These are phyloP conservation scores for Periconia sp. DNA, from an alignment of 2,329 filamentous ascomycete species.

Conservation along the genomic window DNA sequence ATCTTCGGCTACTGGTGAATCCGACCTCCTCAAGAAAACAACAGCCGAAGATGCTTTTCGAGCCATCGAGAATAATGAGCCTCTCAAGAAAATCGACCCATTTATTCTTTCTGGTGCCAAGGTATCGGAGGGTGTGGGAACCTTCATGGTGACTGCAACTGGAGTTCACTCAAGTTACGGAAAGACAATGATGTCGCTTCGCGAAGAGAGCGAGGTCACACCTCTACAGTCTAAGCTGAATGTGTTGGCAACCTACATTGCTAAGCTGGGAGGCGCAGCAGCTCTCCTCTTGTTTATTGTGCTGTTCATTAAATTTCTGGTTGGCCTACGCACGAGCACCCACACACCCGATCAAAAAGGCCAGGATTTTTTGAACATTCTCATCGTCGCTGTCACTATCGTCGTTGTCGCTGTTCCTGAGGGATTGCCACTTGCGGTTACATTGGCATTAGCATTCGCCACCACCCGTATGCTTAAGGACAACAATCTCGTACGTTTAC, in stretches of 20 bases:
- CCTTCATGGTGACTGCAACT: slow-evolving; percentile 73
- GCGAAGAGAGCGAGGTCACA: slow-evolving; percentile 75
- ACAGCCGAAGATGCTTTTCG: slow-evolving; percentile 66
- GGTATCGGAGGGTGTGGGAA: slow-evolving; percentile 73
- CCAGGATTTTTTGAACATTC: slow-evolving; percentile 66
- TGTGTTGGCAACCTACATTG: slow-evolving; percentile 75
- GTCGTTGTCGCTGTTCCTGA: slow-evolving; percentile 71
- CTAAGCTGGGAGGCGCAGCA: slow-evolving; percentile 75
- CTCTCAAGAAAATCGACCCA: slow-evolving; percentile 70
- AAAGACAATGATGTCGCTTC: slow-evolving; percentile 76
- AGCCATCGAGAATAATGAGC: slow-evolving; percentile 63
- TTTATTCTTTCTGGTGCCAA: slow-evolving; percentile 88
- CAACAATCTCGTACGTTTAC: slow-evolving; percentile 69
- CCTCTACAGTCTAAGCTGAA: slow-evolving; percentile 79
- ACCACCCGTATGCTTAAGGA: slow-evolving; percentile 69
- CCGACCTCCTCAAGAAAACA: slow-evolving; percentile 69
- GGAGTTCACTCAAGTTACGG: slow-evolving; percentile 75
- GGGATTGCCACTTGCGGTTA: slow-evolving; percentile 68
- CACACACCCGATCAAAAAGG: slow-evolving; percentile 71
- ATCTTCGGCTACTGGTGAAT: slow-evolving; percentile 76
- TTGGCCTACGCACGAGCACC: slow-evolving; percentile 59
- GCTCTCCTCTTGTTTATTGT: slow-evolving; percentile 81
- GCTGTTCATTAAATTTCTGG: slow-evolving; percentile 82
- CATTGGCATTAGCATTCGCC: slow-evolving; percentile 67
- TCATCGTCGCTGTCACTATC: slow-evolving; percentile 67